Conservation (phyloP, 257 asterid species). For the Ajuga chamaepitys region DNA sequence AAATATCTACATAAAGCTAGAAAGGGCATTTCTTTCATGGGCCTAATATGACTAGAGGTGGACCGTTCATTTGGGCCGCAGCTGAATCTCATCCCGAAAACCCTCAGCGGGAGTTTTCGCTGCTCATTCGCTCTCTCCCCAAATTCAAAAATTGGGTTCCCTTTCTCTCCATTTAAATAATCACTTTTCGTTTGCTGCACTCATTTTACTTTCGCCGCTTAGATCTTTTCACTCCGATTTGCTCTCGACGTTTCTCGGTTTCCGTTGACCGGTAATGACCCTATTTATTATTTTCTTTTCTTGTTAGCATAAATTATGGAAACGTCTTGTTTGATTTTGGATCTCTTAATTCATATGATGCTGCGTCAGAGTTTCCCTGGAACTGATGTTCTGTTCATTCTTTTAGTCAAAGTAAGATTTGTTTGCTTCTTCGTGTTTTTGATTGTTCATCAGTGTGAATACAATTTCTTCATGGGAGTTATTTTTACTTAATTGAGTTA, state of each 20-base stretch:
- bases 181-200: neutral
- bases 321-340: neutral
- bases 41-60: neutral
- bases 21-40: neutral
- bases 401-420: neutral
- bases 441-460: neutral
- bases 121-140: constrained; percentile 7
- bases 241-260: constrained; percentile 3
- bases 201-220: neutral
- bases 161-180: neutral
- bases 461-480: neutral
- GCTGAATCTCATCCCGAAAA: neutral
- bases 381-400: neutral
- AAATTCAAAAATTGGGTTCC: constrained; percentile 23
- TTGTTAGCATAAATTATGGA: neutral
- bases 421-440: neutral
- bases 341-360: neutral
- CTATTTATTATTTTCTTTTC: neutral
- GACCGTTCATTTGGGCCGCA: constrained; percentile 5
- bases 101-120: constrained; percentile 24
- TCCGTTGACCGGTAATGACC: constrained; percentile 18
- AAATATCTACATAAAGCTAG: too few species aligned
- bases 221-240: constrained; percentile 4
- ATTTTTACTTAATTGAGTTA: neutral
- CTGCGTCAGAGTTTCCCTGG: neutral